Conservation (phyloP, 345 rosid species). For the Toxicodendron radicans region DNA sequence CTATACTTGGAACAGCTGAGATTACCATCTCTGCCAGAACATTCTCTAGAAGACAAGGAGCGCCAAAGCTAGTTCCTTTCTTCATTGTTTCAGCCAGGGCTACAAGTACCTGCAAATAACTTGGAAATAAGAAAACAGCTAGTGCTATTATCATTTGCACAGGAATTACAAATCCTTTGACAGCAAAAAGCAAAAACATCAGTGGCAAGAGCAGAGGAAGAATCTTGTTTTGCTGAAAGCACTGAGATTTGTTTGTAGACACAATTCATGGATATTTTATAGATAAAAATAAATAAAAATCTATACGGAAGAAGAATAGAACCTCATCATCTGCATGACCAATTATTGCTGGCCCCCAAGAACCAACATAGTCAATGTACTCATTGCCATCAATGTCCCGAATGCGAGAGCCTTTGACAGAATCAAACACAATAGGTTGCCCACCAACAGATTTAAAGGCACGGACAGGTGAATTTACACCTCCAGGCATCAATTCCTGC, state of each 20-base stretch:
- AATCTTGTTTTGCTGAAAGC: not conserved
- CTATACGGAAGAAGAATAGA: conserved; percentile 12
- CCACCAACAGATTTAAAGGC: conserved; percentile 99
- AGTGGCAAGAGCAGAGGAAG: not conserved
- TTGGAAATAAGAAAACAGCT: not conserved
- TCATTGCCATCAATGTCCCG: conserved; percentile 97
- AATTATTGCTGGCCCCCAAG: conserved; percentile 98
- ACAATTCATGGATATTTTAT: not conserved
- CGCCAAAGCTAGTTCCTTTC: conserved; percentile 99
- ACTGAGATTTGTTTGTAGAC: conserved; percentile 2
- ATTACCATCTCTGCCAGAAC: conserved; percentile 85
- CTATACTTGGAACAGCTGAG: conserved; percentile 89
- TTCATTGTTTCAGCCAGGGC: conserved; percentile 90
- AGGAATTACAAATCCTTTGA: conserved; percentile 3
- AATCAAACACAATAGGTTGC: conserved; percentile 81
- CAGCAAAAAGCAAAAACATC: not conserved
- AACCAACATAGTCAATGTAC: conserved; percentile 93
- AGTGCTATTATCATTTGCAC: not conserved
- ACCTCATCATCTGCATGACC: conserved; percentile 98
- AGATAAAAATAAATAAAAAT: not conserved
- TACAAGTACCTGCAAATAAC: conserved; percentile 62
- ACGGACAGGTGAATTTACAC: conserved; percentile 93
- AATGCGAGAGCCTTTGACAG: conserved; percentile 90
- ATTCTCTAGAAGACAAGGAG: conserved; percentile 95
- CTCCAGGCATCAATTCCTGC: conserved; percentile 96